Conservation (phyloP, 2,329 filamentous ascomycete species). For the Tolypocladium ovalisporum region DNA sequence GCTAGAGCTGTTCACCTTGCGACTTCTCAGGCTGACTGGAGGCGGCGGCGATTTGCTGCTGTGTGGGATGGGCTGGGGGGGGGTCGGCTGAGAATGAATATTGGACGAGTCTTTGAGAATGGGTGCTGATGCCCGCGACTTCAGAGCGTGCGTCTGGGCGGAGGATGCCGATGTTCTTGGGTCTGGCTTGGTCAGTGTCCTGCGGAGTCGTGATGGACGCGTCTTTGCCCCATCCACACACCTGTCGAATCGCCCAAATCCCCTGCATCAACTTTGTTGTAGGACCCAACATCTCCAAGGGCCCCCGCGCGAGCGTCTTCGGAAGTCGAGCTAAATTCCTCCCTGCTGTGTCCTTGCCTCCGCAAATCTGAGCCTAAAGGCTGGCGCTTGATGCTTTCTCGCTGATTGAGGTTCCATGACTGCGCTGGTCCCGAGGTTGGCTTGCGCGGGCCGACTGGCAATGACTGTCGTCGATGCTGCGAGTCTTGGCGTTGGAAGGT, state of each 20-base stretch:
- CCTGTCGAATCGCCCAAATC: not conserved
- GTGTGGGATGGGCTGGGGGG: slow-evolving; percentile 2
- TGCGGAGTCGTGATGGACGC: no score
- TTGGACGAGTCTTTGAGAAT: slow-evolving; percentile 10
- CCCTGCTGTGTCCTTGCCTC: not conserved
- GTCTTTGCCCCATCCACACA: no score
- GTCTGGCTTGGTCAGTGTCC: not conserved
- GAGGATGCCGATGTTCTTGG: not conserved
- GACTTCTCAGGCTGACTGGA: slow-evolving; percentile 31
- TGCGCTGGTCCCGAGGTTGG: not conserved
- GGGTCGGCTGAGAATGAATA: slow-evolving; percentile 6
- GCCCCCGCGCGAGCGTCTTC: not conserved
- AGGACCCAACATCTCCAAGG: not conserved
- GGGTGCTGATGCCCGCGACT: slow-evolving; percentile 12
- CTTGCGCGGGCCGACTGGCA: not conserved
- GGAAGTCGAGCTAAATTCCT: not conserved
- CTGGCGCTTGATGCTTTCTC: slow-evolving; percentile 4
- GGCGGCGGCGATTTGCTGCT: slow-evolving; percentile 24
- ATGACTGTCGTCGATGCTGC: slow-evolving; percentile 1
- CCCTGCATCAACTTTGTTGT: not conserved
- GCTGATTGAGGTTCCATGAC: slow-evolving; percentile 1
- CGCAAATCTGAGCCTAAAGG: not conserved
- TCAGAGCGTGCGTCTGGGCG: not conserved
- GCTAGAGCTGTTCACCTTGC: slow-evolving; percentile 17
- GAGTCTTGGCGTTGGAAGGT: not conserved